Percentiles rank a stretch among this genome's conserved stretches.
Conservation (phyloP, 352 stramenopile species). For the Pythium folliculosum region DNA sequence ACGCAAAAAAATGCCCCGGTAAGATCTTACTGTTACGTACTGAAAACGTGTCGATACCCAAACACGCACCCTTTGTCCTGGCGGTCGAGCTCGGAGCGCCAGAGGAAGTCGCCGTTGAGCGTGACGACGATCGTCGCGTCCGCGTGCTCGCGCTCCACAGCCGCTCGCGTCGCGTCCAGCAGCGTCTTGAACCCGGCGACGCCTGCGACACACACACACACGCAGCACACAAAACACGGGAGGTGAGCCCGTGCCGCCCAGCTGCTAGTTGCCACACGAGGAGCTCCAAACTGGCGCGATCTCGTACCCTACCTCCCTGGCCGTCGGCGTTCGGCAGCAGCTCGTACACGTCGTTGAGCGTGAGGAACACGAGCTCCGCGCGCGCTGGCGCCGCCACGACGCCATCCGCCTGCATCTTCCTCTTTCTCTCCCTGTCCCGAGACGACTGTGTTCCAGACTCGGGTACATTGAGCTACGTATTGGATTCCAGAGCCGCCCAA, state of each 20-base stretch:
- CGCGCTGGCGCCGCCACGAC: background rate
- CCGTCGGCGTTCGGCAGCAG: constrained; percentile 44
- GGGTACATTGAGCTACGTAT: too few relatives aligned
- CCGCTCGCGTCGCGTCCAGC: constrained; percentile 31
- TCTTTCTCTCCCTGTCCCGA: background rate
- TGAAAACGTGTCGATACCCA: background rate
- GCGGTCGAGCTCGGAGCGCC: constrained; percentile 60
- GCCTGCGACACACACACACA: constrained; percentile 32
- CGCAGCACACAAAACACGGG: background rate
- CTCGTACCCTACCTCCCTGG: constrained; percentile 14
- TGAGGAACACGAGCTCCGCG: constrained; percentile 55
- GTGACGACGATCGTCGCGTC: constrained; percentile 53
- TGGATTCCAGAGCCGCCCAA: too few relatives aligned
- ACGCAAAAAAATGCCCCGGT: background rate
- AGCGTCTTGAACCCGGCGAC: constrained; percentile 62
- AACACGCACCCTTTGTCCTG: constrained; percentile 63
- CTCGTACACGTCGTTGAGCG: constrained; percentile 77
- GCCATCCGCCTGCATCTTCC: constrained; percentile 13
- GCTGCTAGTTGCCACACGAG: background rate
- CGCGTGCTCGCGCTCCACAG: constrained; percentile 15
- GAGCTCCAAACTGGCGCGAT: background rate
- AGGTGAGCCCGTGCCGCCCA: background rate
- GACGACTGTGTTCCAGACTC: too few relatives aligned
- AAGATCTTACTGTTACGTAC: too few relatives aligned
- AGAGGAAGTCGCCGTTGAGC: constrained; percentile 77